phyloP scores from a whole-genome alignment of 192 early-diverging fungal genomes.

The Backusella tarrabulga region DNA sequence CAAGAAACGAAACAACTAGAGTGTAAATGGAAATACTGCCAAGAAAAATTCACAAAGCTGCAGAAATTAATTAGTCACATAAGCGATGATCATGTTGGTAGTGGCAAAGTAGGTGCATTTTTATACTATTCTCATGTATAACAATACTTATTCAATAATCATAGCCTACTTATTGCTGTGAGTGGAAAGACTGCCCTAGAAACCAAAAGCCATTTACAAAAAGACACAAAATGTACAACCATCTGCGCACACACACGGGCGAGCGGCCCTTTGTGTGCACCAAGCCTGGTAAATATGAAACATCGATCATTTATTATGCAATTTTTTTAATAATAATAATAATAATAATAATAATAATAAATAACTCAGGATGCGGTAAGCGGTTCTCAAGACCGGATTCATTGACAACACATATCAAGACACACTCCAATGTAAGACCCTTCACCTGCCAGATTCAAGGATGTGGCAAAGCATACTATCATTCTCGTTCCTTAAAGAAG shows the following conservation, averaged over 20 bases:
- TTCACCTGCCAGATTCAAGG: constrained; percentile 48
- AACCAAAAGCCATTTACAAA: constrained; percentile 66
- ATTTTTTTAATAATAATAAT: not conserved
- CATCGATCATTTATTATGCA: not conserved
- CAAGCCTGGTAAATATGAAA: constrained; percentile 32
- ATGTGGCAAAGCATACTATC: constrained; percentile 61
- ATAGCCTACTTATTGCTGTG: constrained; percentile 49
- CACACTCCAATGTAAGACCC: constrained; percentile 54
- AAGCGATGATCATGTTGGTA: constrained; percentile 51
- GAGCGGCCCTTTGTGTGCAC: constrained; percentile 72
- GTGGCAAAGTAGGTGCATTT: constrained; percentile 46
- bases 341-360: too few relatives aligned
- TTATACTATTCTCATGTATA: too few relatives aligned
- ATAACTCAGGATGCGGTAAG: constrained; percentile 56
- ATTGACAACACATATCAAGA: constrained; percentile 54
- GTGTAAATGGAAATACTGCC: constrained; percentile 55
- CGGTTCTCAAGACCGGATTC: constrained; percentile 72
- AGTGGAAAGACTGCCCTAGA: constrained; percentile 51
- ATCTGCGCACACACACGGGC: constrained; percentile 74
- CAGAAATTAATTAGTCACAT: constrained; percentile 50
- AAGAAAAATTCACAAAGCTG: constrained; percentile 40
- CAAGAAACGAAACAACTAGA: constrained; percentile 17
- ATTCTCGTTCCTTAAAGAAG: constrained; percentile 59
- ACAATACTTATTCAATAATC: not conserved
- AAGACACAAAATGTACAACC: constrained; percentile 70